Conservation (phyloP, 1,284 basidiomycete species). For the Puccinia horiana region DNA sequence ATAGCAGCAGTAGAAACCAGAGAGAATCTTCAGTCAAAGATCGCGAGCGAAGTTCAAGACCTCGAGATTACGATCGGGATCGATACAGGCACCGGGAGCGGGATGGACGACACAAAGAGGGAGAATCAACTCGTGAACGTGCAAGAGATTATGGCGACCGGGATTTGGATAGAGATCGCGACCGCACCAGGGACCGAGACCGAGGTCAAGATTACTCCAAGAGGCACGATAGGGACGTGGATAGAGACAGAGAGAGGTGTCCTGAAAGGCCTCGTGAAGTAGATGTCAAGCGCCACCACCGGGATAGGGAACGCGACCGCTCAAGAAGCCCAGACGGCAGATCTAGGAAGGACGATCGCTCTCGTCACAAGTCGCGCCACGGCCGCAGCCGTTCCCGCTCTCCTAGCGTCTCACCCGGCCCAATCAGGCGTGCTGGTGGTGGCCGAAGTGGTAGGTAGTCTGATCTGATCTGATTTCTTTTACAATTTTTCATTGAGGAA, state of each 20-base stretch:
- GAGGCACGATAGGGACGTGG: neutral
- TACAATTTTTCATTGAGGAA: neutral
- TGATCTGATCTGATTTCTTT: neutral
- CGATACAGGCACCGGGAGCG: conserved; percentile 25
- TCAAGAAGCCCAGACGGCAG: conserved; percentile 24
- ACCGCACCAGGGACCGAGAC: conserved; percentile 26
- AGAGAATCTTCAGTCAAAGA: conserved; percentile 3
- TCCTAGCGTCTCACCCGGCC: conserved; percentile 18
- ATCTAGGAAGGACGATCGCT: neutral
- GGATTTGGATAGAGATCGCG: conserved; percentile 1
- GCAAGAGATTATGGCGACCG: conserved; percentile 6
- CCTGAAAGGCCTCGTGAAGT: neutral
- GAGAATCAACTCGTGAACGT: conserved; percentile 19
- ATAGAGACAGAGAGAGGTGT: conserved; percentile 21
- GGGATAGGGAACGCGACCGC: conserved; percentile 17
- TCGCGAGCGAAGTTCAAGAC: conserved; percentile 15
- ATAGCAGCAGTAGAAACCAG: neutral
- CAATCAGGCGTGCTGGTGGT: conserved; percentile 3
- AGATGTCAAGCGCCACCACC: neutral
- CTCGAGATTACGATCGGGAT: conserved; percentile 33
- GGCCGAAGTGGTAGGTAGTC: neutral
- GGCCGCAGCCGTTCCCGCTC: conserved; percentile 28
- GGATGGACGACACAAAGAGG: conserved; percentile 17
- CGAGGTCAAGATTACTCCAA: conserved; percentile 3
- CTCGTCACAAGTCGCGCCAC: conserved; percentile 24